Conservation (phyloP, 768 basidiomycete genomes). For the Naganishia antarctica region DNA sequence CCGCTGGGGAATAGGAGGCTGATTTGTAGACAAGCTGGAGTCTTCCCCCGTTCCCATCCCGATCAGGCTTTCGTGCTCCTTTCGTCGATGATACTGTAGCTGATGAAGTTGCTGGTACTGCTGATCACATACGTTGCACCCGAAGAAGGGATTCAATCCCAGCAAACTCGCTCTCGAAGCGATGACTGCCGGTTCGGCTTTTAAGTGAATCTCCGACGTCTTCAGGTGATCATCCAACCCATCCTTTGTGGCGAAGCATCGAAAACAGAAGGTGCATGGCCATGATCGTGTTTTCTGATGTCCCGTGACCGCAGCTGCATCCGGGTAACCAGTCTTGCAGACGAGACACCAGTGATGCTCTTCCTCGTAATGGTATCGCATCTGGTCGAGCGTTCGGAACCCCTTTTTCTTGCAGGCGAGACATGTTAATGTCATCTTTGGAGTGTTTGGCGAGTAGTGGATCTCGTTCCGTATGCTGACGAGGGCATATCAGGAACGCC, state of each 20-base stretch:
- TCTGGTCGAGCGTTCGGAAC: not conserved
- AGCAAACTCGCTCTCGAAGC: no score
- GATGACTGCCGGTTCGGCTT: not conserved
- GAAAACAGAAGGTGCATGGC: not conserved
- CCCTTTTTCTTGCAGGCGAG: slow-evolving; percentile 17
- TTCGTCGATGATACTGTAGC: not conserved
- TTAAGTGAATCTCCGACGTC: not conserved
- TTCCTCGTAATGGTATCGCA: slow-evolving; percentile 1
- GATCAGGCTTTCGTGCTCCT: not conserved
- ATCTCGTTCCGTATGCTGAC: no score
- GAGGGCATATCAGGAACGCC: no score
- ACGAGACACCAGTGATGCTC: not conserved
- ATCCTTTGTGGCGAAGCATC: not conserved
- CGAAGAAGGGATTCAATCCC: not conserved
- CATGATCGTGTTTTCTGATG: not conserved
- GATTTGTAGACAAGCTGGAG: not conserved
- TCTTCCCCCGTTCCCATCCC: not conserved
- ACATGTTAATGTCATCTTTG: slow-evolving; percentile 5
- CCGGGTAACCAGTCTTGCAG: not conserved
- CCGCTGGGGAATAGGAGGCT: not conserved
- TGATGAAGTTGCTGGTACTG: slow-evolving; percentile 1
- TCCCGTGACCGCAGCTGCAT: not conserved
- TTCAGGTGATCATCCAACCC: not conserved
- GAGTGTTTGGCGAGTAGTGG: no score
- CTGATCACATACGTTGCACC: not conserved